Conservation (phyloP, 306 rosid species). For the Cucurbita moschata region DNA sequence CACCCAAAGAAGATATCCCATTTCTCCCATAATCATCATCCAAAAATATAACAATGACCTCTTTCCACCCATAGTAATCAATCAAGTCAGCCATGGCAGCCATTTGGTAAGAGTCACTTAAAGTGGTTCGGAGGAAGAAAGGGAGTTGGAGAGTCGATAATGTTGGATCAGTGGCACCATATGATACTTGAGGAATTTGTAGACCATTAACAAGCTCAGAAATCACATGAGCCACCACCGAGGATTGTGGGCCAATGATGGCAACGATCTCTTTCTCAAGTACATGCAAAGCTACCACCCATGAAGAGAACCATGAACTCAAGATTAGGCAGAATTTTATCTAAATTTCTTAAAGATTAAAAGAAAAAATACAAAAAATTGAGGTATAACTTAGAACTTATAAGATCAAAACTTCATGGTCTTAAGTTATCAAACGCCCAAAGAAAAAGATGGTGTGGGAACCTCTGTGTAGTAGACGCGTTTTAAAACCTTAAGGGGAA, state of each 20-base stretch:
- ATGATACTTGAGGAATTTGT: constrained; percentile 71
- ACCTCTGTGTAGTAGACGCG: too few relatives aligned
- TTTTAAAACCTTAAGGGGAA: too few relatives aligned
- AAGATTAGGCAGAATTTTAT: background rate
- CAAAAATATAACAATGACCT: constrained; percentile 50
- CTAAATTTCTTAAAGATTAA: background rate
- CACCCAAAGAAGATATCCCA: constrained; percentile 52
- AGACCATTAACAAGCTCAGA: constrained; percentile 73
- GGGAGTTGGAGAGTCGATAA: constrained; percentile 80
- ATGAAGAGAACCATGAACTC: constrained; percentile 1
- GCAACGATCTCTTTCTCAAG: constrained; percentile 57
- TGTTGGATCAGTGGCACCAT: constrained; percentile 87
- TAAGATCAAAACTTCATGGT: background rate
- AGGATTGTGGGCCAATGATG: constrained; percentile 83
- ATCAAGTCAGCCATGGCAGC: constrained; percentile 61
- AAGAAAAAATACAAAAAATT: background rate
- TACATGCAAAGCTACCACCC: constrained; percentile 51
- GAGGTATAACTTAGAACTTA: background rate
- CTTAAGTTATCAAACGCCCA: background rate
- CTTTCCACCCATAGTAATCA: constrained; percentile 64
- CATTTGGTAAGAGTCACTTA: constrained; percentile 72
- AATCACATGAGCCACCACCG: constrained; percentile 56
- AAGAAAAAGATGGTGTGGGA: background rate
- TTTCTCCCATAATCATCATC: constrained; percentile 88
- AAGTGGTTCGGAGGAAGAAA: constrained; percentile 48